These are phyloP conservation scores for Syncephalis plumigaleata DNA, from an alignment of 371 early-diverging fungal species.

Conservation along the genomic window DNA sequence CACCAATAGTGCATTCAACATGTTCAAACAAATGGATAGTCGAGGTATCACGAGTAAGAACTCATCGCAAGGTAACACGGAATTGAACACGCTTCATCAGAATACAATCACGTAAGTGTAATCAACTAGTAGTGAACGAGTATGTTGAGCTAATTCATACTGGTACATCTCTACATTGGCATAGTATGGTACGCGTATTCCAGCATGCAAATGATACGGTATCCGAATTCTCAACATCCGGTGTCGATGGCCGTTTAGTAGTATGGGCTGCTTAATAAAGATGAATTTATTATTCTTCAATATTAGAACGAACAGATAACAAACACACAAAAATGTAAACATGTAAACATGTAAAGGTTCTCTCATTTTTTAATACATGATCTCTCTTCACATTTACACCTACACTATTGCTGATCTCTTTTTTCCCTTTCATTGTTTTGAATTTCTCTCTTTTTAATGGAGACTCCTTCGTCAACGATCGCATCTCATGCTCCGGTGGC, in stretches of 20 bases:
- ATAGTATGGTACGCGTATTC: slow-evolving; percentile 4
- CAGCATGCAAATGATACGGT: slow-evolving; percentile 15
- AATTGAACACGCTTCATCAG: slow-evolving; percentile 71
- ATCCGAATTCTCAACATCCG: slow-evolving; percentile 58
- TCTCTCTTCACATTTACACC: too few relatives aligned
- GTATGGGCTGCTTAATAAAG: slow-evolving; percentile 38
- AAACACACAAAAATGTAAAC: too few relatives aligned
- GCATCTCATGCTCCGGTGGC: too few relatives aligned
- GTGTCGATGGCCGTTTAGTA: slow-evolving; percentile 82
- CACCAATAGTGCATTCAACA: slow-evolving; percentile 57
- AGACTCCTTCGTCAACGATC: too few relatives aligned
- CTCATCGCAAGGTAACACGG: slow-evolving; percentile 27
- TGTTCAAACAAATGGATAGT: slow-evolving; percentile 88
- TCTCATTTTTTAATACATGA: too few relatives aligned
- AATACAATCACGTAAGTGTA: slow-evolving; percentile 75
- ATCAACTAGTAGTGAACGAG: too few relatives aligned
- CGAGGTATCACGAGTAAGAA: slow-evolving; percentile 41
- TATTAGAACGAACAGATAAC: too few relatives aligned
- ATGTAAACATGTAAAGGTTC: too few relatives aligned
- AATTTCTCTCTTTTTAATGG: too few relatives aligned
- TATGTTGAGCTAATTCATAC: neutral
- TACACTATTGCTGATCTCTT: too few relatives aligned
- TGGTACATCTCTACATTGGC: neutral
- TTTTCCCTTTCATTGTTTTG: too few relatives aligned
- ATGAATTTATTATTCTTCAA: too few relatives aligned